phyloP scores from a whole-genome alignment of 2,329 filamentous ascomycete species.

The Coleophoma cylindrospora region DNA sequence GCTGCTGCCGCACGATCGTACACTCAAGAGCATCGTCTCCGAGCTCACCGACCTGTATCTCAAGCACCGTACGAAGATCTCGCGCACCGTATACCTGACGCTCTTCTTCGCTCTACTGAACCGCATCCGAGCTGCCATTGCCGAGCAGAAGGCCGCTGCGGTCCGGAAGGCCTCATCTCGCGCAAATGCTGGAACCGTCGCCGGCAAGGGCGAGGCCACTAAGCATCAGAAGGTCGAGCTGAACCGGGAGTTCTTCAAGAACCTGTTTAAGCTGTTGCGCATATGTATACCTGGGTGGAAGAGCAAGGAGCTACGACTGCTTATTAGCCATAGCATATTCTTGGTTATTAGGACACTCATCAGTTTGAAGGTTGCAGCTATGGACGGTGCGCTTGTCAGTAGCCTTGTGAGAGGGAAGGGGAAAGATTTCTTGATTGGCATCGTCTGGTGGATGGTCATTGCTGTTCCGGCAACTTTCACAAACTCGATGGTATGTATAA shows the following conservation, averaged over 20 bases:
- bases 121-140: constrained; percentile 85
- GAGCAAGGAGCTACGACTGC: constrained; percentile 79
- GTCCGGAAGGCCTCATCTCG: constrained; percentile 58
- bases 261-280: constrained; percentile 66
- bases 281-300: constrained; percentile 90
- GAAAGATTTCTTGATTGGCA: constrained; percentile 78
- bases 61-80: constrained; percentile 75
- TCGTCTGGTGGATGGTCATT: constrained; percentile 98
- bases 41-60: constrained; percentile 70
- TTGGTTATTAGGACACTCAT: constrained; percentile 86
- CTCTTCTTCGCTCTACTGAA: constrained; percentile 77
- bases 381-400: constrained; percentile 92
- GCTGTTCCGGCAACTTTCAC: constrained; percentile 95
- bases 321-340: constrained; percentile 91
- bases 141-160: constrained; percentile 85
- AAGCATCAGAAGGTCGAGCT: constrained; percentile 80
- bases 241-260: constrained; percentile 74
- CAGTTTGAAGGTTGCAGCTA: constrained; percentile 90
- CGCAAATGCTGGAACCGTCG: constrained; percentile 45
- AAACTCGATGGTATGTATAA: constrained; percentile 83
- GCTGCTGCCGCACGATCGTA: constrained; percentile 55
- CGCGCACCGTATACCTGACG: constrained; percentile 76
- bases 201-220: constrained; percentile 23
- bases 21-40: constrained; percentile 59
- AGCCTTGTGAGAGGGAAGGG: constrained; percentile 87